Evolutionary conservation across 2,329 filamentous ascomycete genomes (phyloP).

Genomic region (Penicillium sp.): DNA sequence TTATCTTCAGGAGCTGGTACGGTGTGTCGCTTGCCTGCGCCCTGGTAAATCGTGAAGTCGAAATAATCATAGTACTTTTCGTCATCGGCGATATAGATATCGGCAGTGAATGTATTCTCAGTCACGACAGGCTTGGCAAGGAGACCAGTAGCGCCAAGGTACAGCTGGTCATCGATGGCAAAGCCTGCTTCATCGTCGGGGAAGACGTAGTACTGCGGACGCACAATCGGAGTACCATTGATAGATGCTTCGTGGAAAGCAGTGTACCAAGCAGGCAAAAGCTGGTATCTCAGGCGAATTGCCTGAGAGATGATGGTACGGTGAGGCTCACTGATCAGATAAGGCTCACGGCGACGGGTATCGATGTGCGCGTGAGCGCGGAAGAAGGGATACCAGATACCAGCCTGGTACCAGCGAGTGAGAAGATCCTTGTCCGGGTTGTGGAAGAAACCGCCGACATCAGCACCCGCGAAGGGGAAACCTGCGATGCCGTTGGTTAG

Average conservation of each 20-base stretch:
- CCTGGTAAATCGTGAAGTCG: conserved; percentile 76
- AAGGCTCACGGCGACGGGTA: conserved; percentile 90
- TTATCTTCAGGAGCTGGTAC: conserved; percentile 80
- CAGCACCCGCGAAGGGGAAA: conserved; percentile 91
- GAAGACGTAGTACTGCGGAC: conserved; percentile 91
- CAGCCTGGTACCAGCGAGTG: conserved; percentile 94
- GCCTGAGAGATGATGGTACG: conserved; percentile 84
- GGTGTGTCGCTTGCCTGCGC: conserved; percentile 70
- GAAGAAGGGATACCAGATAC: conserved; percentile 98
- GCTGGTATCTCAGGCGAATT: conserved; percentile 82
- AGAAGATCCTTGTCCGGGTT: conserved; percentile 92
- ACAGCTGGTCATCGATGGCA: conserved; percentile 88
- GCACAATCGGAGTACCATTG: conserved; percentile 82
- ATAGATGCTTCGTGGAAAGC: conserved; percentile 88
- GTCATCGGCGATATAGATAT: conserved; percentile 86
- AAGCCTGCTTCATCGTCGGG: conserved; percentile 87
- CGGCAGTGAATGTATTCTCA: conserved; percentile 71
- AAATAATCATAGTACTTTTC: conserved; percentile 97
- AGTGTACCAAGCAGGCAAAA: conserved; percentile 95
- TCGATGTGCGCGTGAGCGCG: conserved; percentile 97
- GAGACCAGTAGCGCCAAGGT: conserved; percentile 83
- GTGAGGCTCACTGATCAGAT: conserved; percentile 83
- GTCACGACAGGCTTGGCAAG: conserved; percentile 89
- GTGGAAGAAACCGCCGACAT: conserved; percentile 97
- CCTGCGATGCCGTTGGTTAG: conserved; percentile 90